Conservation (phyloP, 2,329 filamentous ascomycete species). For the Phyllosticta citrichinensis region DNA sequence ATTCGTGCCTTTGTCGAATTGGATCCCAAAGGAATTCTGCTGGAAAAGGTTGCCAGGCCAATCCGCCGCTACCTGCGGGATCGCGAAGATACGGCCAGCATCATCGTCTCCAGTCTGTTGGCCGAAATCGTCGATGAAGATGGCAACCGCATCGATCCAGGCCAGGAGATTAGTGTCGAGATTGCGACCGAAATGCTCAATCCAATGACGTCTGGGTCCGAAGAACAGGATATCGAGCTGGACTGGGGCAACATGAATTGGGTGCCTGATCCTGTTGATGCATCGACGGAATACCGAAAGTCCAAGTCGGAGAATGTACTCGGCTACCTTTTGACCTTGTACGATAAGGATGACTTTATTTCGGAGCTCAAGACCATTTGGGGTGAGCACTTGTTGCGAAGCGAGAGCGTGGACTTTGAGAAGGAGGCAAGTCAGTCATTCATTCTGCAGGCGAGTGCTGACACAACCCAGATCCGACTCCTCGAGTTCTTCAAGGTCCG, state of each 20-base stretch:
- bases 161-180: conserved; percentile 57
- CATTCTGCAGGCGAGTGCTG: not conserved
- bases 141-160: conserved; percentile 37
- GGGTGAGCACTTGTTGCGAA: conserved; percentile 64
- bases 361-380: conserved; percentile 86
- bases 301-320: conserved; percentile 86
- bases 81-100: conserved; percentile 65
- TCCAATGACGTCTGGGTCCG: conserved; percentile 44
- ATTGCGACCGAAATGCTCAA: conserved; percentile 58
- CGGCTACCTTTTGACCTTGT: conserved; percentile 76
- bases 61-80: conserved; percentile 68
- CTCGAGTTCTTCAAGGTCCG: conserved; percentile 79
- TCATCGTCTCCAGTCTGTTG: conserved; percentile 65
- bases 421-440: conserved; percentile 45
- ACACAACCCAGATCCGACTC: conserved; percentile 46
- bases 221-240: conserved; percentile 49
- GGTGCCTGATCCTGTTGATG: conserved; percentile 87
- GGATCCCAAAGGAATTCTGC: conserved; percentile 66
- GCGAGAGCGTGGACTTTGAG: conserved; percentile 55
- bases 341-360: conserved; percentile 89
- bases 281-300: conserved; percentile 78
- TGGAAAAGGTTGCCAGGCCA: conserved; percentile 63
- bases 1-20: conserved; percentile 67
- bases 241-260: conserved; percentile 91
- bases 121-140: conserved; percentile 46